Evolutionary conservation across 768 basidiomycete species (phyloP).

Genomic region (Lentinula sp.): DNA sequence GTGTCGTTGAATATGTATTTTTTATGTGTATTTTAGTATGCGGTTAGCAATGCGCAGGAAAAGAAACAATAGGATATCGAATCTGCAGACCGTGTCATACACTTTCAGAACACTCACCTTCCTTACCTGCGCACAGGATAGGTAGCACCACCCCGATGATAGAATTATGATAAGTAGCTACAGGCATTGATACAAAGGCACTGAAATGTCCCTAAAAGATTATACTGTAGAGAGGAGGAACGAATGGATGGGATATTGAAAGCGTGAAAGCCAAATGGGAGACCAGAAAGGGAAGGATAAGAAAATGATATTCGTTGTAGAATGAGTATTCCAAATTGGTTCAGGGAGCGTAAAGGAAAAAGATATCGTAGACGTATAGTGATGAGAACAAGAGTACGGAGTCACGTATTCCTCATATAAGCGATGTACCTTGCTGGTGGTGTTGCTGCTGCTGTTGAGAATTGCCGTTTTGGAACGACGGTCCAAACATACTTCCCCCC

Average conservation of each 20-base stretch:
- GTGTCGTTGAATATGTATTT: not conserved
- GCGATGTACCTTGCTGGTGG: constrained; percentile 37
- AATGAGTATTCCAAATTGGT: not conserved
- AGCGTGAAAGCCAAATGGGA: constrained; percentile 12
- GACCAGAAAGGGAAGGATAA: constrained; percentile 7
- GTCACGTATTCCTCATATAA: constrained; percentile 33
- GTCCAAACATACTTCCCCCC: not conserved
- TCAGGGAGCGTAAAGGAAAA: not conserved
- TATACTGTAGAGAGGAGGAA: constrained; percentile 8
- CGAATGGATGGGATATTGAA: constrained; percentile 8
- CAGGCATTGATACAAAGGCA: not conserved
- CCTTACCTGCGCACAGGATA: not conserved
- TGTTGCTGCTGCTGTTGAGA: constrained; percentile 25
- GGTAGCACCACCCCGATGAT: not conserved
- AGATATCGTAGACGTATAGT: not conserved
- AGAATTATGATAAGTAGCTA: not conserved
- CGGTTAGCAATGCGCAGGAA: not conserved
- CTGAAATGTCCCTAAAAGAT: constrained; percentile 4
- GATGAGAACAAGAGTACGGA: not conserved
- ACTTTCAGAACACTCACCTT: too few species aligned
- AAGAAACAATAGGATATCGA: not conserved
- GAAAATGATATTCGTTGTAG: not conserved
- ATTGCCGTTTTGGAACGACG: constrained; percentile 3
- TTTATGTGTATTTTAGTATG: not conserved
- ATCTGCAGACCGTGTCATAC: too few species aligned